Evolutionary conservation across 2,329 filamentous ascomycete species (phyloP).

Genomic region (Ophiocordyceps robertsii): DNA sequence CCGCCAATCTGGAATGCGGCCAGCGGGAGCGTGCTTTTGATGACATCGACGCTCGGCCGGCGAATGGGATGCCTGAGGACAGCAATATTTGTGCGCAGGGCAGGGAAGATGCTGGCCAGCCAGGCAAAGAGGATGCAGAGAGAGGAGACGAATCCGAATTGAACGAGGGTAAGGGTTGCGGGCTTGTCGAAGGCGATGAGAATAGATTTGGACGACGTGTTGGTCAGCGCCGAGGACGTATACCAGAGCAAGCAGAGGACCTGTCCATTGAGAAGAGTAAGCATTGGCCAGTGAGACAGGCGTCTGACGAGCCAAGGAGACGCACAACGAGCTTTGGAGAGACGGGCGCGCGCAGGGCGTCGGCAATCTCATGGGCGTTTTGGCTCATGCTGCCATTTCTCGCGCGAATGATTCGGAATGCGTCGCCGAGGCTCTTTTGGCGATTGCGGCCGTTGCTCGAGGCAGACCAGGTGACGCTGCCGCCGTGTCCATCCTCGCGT

Average conservation of each 20-base stretch:
- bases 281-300: not conserved
- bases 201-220: conserved; percentile 96
- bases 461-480: not conserved
- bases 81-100: conserved; percentile 57
- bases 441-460: conserved; percentile 43
- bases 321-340: conserved; percentile 77
- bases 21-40: conserved; percentile 78
- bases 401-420: conserved; percentile 69
- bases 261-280: conserved; percentile 29
- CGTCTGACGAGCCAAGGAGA: conserved; percentile 36
- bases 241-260: conserved; percentile 85
- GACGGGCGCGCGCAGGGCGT: conserved; percentile 78
- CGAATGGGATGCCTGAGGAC: conserved; percentile 76
- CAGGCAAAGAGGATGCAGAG: conserved; percentile 75
- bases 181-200: conserved; percentile 83
- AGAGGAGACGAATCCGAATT: conserved; percentile 84
- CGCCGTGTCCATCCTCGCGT: conserved; percentile 6
- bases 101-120: conserved; percentile 59
- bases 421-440: conserved; percentile 81
- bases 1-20: conserved; percentile 88
- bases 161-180: conserved; percentile 79
- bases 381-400: conserved; percentile 78
- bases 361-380: conserved; percentile 86
- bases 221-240: conserved; percentile 85
- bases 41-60: conserved; percentile 64